A percentile compares a stretch with the other conserved stretches of the same genome.
Conservation (phyloP, 352 stramenopile species). For the Globisporangium viniferum region DNA sequence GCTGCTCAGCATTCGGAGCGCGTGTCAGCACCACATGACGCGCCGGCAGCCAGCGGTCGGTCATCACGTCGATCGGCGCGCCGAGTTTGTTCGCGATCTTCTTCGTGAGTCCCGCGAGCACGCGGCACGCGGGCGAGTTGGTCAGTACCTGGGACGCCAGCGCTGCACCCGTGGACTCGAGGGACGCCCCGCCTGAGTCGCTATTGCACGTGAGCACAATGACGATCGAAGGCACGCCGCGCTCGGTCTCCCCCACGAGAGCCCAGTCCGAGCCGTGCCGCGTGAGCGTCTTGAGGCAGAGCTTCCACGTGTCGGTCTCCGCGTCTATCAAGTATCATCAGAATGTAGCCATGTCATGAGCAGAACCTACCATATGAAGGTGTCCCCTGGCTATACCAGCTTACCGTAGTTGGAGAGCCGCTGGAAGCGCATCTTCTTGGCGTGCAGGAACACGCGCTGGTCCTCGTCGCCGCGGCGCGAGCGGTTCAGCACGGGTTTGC, state of each 20-base stretch:
- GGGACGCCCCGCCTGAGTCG: not conserved
- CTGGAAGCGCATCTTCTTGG: conserved; percentile 60
- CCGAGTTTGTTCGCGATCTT: conserved; percentile 83
- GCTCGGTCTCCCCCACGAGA: conserved; percentile 59
- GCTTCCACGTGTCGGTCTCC: conserved; percentile 55
- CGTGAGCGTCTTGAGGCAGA: conserved; percentile 66
- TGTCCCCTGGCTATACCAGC: not conserved
- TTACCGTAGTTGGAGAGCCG: conserved; percentile 72
- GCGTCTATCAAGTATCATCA: conserved; percentile 29
- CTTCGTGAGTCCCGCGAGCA: conserved; percentile 78
- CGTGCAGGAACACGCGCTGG: conserved; percentile 64
- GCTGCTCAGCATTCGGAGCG: conserved; percentile 4
- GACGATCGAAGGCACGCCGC: conserved; percentile 58
- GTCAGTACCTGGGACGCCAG: conserved; percentile 47
- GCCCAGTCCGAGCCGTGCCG: conserved; percentile 73
- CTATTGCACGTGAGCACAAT: conserved; percentile 52
- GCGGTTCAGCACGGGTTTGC: conserved; percentile 76
- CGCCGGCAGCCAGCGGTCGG: conserved; percentile 70
- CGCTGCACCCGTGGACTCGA: conserved; percentile 56
- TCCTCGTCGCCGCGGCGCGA: conserved; percentile 67
- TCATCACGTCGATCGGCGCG: conserved; percentile 79
- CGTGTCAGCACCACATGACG: conserved; percentile 27
- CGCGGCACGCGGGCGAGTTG: conserved; percentile 69
- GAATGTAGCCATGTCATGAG: not conserved
- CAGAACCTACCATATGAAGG: not conserved